Evolutionary conservation across 495 filamentous ascomycete species (phyloP), one percentile per base, ranked within the genome.

Genomic region (Bacidia gigantensis): DNA sequence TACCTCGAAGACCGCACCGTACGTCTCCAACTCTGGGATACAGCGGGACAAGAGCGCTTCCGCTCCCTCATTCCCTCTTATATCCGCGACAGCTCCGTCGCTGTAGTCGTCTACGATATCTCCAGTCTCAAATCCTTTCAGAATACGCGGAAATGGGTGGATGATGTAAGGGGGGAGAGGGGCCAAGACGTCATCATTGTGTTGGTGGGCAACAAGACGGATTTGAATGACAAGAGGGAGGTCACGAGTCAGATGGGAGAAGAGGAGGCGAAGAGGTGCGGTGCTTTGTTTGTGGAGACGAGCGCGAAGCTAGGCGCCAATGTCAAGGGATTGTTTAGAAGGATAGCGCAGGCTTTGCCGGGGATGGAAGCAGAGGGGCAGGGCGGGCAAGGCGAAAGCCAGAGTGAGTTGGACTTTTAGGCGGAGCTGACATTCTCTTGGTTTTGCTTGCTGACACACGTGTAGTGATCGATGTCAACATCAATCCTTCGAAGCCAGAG

Each of bases 141-240:
- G 63, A 95, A 98, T 68, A 97, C 92, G 23, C 77, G 87, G 55
- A 98, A 98, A 81, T 98, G 92, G 92, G 92, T 98, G 46, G 92
- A 98, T 63, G 92, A 98, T 64, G 92, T 98, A 46, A 82, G 92
- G 39, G 89, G 89, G 29, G 92, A 98, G 72, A 80, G 92, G 54
- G 92, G 92, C 2, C 93, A 92, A 69, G 92, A 98, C 64, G 92
- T 98, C 39, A 98, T 98, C 58, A 96, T 98, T 62, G 92, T 98
- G 51, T 73, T 98, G 17, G 92, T 98, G 29, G 92, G 92, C 56
- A 98, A 98, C 75, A 98, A 98, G 79, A 97, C 92, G 20, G 92
- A 98, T 75, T 70, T 98, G 60, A 90, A 87, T 63, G 92, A 98
- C 64, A 97, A 95, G 75, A 80, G 92, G 22, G 89, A 97, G 67